Evolutionary conservation across 108 stramenopile genomes (phyloP).

Genomic region (Nitzschia inconspicua): DNA sequence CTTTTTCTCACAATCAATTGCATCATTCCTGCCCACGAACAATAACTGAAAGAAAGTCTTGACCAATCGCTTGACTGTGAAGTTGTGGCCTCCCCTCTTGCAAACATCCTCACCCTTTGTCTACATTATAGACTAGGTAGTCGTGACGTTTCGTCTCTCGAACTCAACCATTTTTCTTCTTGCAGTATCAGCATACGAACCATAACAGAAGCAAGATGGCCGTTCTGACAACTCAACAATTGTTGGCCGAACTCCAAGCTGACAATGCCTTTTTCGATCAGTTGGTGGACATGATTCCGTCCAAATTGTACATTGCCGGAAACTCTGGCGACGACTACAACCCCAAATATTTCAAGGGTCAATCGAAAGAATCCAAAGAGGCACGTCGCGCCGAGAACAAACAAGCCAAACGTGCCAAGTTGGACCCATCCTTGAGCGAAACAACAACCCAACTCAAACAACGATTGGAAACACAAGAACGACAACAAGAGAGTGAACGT

Average conservation of each 20-base stretch:
- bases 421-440: constrained; percentile 62
- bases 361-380: constrained; percentile 74
- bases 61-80: no score
- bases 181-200: no score
- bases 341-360: constrained; percentile 69
- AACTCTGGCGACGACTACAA: constrained; percentile 54
- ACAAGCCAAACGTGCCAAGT: constrained; percentile 70
- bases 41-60: no score
- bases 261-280: constrained; percentile 81
- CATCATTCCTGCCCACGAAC: no score
- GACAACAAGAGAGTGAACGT: neutral
- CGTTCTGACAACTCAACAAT: no score
- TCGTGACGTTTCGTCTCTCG: no score
- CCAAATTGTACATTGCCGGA: constrained; percentile 75
- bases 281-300: constrained; percentile 83
- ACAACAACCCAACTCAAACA: constrained; percentile 69
- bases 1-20: no score
- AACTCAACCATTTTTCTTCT: no score
- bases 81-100: no score
- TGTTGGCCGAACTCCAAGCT: constrained; percentile 59
- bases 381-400: constrained; percentile 60
- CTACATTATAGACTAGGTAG: no score
- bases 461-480: constrained; percentile 39
- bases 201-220: no score
- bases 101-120: no score